A percentile compares a stretch with the other conserved stretches of the same genome.
Conservation (phyloP, 805 yeast species). For the Metschnikowia henanensis region DNA sequence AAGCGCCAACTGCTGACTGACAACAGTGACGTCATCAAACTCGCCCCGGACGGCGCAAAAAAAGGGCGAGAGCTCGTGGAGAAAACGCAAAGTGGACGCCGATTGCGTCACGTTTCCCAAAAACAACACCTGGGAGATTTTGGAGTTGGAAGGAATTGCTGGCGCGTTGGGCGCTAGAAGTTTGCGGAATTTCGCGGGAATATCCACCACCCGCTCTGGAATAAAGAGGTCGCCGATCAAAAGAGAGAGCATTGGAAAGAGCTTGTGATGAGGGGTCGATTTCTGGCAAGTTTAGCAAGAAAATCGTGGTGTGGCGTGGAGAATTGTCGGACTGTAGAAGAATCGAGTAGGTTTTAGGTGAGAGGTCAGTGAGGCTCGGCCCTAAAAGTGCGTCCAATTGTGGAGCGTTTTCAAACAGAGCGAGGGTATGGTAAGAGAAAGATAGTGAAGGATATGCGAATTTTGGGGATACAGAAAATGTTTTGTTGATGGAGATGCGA, state of each 20-base stretch:
- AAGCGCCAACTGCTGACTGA: slow-evolving; percentile 31
- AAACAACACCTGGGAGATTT: slow-evolving; percentile 81
- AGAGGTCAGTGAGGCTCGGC: too few species aligned
- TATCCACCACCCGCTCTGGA: slow-evolving; percentile 76
- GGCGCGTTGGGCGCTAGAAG: slow-evolving; percentile 67
- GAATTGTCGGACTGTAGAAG: too few species aligned
- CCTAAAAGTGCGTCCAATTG: too few species aligned
- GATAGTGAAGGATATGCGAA: too few species aligned
- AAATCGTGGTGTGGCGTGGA: too few species aligned
- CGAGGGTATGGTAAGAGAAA: too few species aligned
- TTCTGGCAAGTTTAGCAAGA: neutral
- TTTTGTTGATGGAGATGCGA: too few species aligned
- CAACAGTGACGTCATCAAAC: slow-evolving; percentile 53
- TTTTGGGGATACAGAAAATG: neutral
- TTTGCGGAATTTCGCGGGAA: slow-evolving; percentile 65
- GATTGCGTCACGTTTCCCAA: slow-evolving; percentile 82
- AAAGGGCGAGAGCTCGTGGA: slow-evolving; percentile 68
- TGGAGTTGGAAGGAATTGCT: slow-evolving; percentile 45
- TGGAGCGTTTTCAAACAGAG: too few species aligned
- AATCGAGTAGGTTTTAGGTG: too few species aligned
- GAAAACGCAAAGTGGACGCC: slow-evolving; percentile 58
- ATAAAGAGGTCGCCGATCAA: slow-evolving; percentile 90
- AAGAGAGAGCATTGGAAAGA: slow-evolving; percentile 41
- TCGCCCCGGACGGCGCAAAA: slow-evolving; percentile 82
- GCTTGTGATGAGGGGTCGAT: neutral